Percentiles rank a stretch among this genome's conserved stretches.
Evolutionary conservation across 2,329 filamentous ascomycete species (phyloP).

Genomic region (Dothiorella sarmentorum): DNA sequence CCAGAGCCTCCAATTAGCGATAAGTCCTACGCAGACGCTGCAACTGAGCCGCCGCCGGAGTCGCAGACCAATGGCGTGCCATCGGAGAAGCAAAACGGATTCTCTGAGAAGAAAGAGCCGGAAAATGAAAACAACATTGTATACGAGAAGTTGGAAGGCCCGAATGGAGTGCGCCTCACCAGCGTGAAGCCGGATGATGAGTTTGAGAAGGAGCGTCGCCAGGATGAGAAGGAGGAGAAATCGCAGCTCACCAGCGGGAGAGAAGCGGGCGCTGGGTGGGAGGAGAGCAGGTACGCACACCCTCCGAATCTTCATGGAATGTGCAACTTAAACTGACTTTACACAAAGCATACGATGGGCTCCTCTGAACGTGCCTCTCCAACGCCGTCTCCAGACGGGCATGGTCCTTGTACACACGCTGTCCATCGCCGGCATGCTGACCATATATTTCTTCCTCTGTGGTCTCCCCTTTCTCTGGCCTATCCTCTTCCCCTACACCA

Average conservation of each 20-base stretch:
- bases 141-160: constrained; percentile 44
- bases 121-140: constrained; percentile 31
- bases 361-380: constrained; percentile 66
- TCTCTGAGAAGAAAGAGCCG: constrained; percentile 1
- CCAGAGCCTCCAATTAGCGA: constrained; percentile 4
- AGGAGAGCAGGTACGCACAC: constrained; percentile 42
- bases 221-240: constrained; percentile 31
- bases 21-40: constrained; percentile 43
- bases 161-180: constrained; percentile 45
- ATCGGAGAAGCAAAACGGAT: constrained; percentile 18
- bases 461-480: constrained; percentile 93
- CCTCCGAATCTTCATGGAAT: constrained; percentile 3
- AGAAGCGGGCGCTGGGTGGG: constrained; percentile 53
- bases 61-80: constrained; percentile 10
- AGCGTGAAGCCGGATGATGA: constrained; percentile 41
- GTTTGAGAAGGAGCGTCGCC: constrained; percentile 35
- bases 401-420: constrained; percentile 51
- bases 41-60: constrained; percentile 10
- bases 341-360: constrained; percentile 76
- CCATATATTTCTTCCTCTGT: constrained; percentile 85
- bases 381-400: constrained; percentile 49
- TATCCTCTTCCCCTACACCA: constrained; percentile 68
- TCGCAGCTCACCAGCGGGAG: constrained; percentile 50
- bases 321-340: too few relatives aligned
- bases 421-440: constrained; percentile 53